Evolutionary conservation across 352 stramenopile genomes (phyloP), one percentile per base, ranked within the genome.

Genomic region (Phytophthora sp.): DNA sequence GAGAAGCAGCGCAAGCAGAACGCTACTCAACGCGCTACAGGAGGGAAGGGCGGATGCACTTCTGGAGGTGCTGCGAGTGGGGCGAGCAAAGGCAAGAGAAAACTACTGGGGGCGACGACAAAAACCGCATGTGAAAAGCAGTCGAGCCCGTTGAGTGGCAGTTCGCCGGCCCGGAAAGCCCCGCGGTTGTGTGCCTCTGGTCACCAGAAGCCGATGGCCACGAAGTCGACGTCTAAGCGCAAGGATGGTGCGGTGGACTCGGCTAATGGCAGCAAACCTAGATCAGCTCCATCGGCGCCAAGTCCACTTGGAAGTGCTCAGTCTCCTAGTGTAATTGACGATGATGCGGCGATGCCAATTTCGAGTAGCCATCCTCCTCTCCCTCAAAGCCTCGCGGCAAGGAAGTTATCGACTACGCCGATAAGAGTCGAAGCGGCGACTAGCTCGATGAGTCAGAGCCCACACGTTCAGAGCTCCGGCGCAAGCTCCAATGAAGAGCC

Each of bases 31-130:
- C 30, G 23, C 7, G 42, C 11, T n/a, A 63, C 28, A 27, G 13
- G 7, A 8, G 32, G 17, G 10, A 26, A n/a, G n/a, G n/a, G 15
- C 12, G 23, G 21, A 7, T 24, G 34, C 10, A 8, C 17, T n/a
- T 11, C n/a, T 6, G 17, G 30, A 17, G 21, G 15, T n/a, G n/a
- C n/a, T n/a, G n/a, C n/a, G 35, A 52, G 32, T 34, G 2, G 3
- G 10, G 21, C 23, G n/a, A 28, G 21, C 4, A n/a, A 20, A 15
- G 32, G 32, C 15, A 68, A 62, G 35, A 53, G 43, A 27, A 68
- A 62, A 21, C n/a, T 56, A 12, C 0, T 27, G 5, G 27, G 24
- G 18, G 1, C 13, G 32, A 37, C n/a, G 5, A 5, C 7, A 46
- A 5, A n/a, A 31, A 5, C 13, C 28, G n/a, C n/a, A n/a, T n/a